Evolutionary conservation across 2,329 filamentous ascomycete genomes (phyloP).

Genomic region (Gaeumannomyces sp.): DNA sequence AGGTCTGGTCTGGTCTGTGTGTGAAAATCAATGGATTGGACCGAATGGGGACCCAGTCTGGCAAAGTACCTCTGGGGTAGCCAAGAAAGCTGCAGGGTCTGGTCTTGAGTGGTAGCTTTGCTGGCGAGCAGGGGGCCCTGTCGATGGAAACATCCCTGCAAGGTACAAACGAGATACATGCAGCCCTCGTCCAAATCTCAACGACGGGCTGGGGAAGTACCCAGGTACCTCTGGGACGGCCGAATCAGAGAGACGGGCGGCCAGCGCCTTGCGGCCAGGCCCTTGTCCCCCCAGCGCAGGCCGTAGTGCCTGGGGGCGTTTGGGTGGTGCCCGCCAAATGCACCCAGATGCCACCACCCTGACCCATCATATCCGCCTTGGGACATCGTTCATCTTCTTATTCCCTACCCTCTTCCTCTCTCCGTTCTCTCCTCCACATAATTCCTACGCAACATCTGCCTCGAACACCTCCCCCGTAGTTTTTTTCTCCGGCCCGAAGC

Average conservation of each 20-base stretch:
- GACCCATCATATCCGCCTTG: constrained; percentile 11
- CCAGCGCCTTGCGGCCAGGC: constrained; percentile 10
- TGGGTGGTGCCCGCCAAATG: constrained; percentile 4
- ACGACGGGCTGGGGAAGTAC: constrained; percentile 1
- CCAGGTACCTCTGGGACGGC: constrained; percentile 12
- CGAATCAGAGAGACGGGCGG: constrained; percentile 5
- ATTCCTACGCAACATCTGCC: constrained; percentile 4
- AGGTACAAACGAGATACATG: not conserved
- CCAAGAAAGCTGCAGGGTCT: constrained; percentile 8
- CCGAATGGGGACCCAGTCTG: not conserved
- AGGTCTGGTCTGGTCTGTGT: not conserved
- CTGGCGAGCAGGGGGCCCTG: constrained; percentile 30
- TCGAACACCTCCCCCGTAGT: not conserved
- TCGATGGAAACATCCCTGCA: not conserved
- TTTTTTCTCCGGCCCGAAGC: not conserved
- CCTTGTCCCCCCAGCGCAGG: constrained; percentile 7
- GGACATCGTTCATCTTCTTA: constrained; percentile 10
- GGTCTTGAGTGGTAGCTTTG: constrained; percentile 13
- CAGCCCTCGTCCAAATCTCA: not conserved
- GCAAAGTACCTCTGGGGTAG: constrained; percentile 8
- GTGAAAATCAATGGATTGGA: not conserved
- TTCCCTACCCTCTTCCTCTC: constrained; percentile 8
- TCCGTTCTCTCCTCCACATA: constrained; percentile 6
- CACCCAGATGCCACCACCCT: constrained; percentile 6
- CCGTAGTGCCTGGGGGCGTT: constrained; percentile 4